Evolutionary conservation across 345 rosid genomes (phyloP), one percentile per base, ranked within the genome.

Genomic region (Anacardium occidentale): DNA sequence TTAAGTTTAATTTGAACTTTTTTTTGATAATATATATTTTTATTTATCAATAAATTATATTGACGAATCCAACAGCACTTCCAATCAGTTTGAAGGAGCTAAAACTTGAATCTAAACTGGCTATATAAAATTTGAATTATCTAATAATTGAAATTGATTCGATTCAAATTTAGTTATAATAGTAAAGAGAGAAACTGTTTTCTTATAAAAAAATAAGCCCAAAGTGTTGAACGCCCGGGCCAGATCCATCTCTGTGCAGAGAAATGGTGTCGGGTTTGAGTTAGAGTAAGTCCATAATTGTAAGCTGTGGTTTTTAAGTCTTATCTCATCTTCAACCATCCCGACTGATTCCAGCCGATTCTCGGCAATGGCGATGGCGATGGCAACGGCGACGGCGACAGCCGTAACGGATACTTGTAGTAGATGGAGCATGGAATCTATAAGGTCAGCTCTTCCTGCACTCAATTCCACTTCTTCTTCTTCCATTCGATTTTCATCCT

Each of bases 371-470:
- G 78, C 87, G 11, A 68, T 76, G 32, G 32, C 32, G 3, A 29
- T 29, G 69, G 73, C 88, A 11, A 32, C 77, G 80, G 83, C 85
- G 47, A 68, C 72, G 67, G 67, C 91, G 55, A 64, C 88, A 1
- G 78, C 76, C 7, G 72, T 75, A 37, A 76, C 77, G 25, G 74
- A 65, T 48, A 25, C 21, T 9, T 20, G 77, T 66, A 63, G 77
- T 60, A 69, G 80, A 54, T 93, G 96, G 98, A 85, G 77, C 70
- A 83, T 91, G 92, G 71, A 85, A 3, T 88, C 94, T 57, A 82
- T 93, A 34, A 77, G 67, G 62, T 80, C 91, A 62, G 86, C 91
- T 40, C 89, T 89, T n/a, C 94, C 97, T n/a, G 83, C 91, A 42
- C 53, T 61, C 29, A 66, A 77, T 14, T 40, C 72, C 37, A 29